Conservation (phyloP, 305 asterid genomes). For the Fraxinus ornus region DNA sequence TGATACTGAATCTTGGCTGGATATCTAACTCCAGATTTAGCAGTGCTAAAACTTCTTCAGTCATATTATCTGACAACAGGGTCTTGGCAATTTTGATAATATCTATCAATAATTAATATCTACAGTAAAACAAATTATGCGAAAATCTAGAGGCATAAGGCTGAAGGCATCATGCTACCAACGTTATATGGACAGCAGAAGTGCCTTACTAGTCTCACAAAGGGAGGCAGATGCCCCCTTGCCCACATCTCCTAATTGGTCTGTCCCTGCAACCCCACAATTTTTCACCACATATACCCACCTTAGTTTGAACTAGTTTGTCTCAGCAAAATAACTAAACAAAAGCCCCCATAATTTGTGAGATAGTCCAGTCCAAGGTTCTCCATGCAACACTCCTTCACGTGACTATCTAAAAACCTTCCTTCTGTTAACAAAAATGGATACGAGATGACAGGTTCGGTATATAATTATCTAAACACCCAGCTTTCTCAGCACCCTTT, state of each 20-base stretch:
- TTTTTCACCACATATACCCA: background rate
- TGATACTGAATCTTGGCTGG: background rate
- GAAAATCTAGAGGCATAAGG: background rate
- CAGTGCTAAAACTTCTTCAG: background rate
- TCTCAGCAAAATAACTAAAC: background rate
- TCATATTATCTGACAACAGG: background rate
- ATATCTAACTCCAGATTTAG: background rate
- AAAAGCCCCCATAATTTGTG: background rate
- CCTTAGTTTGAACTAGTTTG: background rate
- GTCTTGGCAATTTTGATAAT: background rate
- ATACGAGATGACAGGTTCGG: background rate
- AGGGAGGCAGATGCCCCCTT: background rate
- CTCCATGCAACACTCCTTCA: background rate
- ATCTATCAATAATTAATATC: background rate
- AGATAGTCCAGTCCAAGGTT: background rate
- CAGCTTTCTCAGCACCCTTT: slow-evolving; percentile 2
- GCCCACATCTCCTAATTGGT: background rate
- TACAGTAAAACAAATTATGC: background rate
- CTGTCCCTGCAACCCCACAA: background rate
- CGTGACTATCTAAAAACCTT: slow-evolving; percentile 1
- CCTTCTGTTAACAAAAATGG: background rate
- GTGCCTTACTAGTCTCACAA: background rate
- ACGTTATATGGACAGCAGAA: background rate
- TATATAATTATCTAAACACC: background rate
- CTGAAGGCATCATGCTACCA: background rate